Conservation (phyloP, 345 rosid genomes). For the Melastoma malabathricum region DNA sequence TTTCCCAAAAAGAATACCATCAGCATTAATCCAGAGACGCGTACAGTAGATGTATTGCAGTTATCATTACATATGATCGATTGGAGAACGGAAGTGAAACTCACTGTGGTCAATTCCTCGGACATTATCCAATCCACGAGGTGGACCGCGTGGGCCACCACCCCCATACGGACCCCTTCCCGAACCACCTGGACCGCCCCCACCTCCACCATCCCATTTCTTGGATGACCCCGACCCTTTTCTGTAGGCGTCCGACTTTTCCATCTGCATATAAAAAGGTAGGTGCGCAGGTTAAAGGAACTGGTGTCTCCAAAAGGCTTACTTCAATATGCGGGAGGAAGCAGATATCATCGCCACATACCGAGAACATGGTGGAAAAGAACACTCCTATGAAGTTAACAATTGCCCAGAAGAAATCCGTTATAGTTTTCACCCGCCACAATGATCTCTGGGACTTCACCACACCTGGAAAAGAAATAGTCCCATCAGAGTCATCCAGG, state of each 20-base stretch:
- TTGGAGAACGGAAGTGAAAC: slow-evolving; percentile 5
- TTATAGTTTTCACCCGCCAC: slow-evolving; percentile 55
- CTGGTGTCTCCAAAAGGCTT: not conserved
- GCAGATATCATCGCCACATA: slow-evolving; percentile 11
- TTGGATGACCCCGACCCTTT: slow-evolving; percentile 57
- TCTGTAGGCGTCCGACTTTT: slow-evolving; percentile 57
- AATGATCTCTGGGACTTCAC: slow-evolving; percentile 35
- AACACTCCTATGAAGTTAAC: slow-evolving; percentile 45
- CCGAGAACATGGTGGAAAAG: slow-evolving; percentile 66
- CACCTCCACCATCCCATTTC: slow-evolving; percentile 78
- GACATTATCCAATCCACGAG: slow-evolving; percentile 71
- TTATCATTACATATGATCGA: not conserved
- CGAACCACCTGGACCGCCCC: slow-evolving; percentile 52
- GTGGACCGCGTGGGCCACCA: slow-evolving; percentile 59
- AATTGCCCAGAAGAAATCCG: slow-evolving; percentile 63
- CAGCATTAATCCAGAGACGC: not conserved
- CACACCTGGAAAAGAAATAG: slow-evolving; percentile 6
- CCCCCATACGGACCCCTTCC: slow-evolving; percentile 52
- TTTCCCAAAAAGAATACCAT: not conserved
- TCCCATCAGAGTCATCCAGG: no score
- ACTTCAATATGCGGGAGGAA: not conserved
- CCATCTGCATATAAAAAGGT: slow-evolving; percentile 42
- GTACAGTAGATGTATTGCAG: not conserved
- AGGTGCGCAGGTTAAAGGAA: not conserved
- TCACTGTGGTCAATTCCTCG: slow-evolving; percentile 59